Evolutionary conservation across 2,329 filamentous ascomycete species (phyloP), one percentile per base, ranked within the genome.

Genomic region (Trematosphaeria pertusa): DNA sequence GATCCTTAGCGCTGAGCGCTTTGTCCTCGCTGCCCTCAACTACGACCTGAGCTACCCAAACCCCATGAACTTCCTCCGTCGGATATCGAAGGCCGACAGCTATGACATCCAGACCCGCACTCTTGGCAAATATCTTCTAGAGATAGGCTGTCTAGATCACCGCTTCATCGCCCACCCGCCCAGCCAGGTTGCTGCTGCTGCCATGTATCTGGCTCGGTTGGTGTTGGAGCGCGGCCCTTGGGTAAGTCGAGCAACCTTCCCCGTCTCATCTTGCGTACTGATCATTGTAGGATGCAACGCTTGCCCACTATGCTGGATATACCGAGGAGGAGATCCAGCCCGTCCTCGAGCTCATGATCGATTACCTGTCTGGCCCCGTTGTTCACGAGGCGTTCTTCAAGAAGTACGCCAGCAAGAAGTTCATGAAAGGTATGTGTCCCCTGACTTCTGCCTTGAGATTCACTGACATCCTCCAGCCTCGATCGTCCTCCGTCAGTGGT

Each of bases 331-430:
- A 99, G 74, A 91, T 99, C 60, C 84, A 93, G 71, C 93, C 93
- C 9, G 89, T 97, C 31, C 90, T 96, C 67, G 83, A 88, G 63
- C 82, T 97, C 51, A 97, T 99, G 92, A 86, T 99, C 52, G 92
- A 99, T 73, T 99, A 99, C 71, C 87, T 99, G 30, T 88, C 89
- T 48, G 86, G 89, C 10, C 94, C 93, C 19, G 89, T 97, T 43
- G 84, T 87, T 33, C 94, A 99, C 68, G 93, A 97, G 72, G 95
- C 94, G 28, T 97, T 99, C 81, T 97, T 97, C 82, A 96, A 96
- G 84, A 99, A 99, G 76, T 99, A 99, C 73, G 94, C 94, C 46
- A 96, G 91, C 84, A 99, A 97, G 81, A 97, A 96, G 77, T 99
- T 97, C 77, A 78, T 97, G 64, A 99, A 99, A 80, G 92, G 93